A percentile compares a stretch with the other conserved stretches of the same genome.
These are phyloP conservation scores for Fusarium torreyae DNA, from an alignment of 2,329 filamentous ascomycete species.

Conservation along the genomic window DNA sequence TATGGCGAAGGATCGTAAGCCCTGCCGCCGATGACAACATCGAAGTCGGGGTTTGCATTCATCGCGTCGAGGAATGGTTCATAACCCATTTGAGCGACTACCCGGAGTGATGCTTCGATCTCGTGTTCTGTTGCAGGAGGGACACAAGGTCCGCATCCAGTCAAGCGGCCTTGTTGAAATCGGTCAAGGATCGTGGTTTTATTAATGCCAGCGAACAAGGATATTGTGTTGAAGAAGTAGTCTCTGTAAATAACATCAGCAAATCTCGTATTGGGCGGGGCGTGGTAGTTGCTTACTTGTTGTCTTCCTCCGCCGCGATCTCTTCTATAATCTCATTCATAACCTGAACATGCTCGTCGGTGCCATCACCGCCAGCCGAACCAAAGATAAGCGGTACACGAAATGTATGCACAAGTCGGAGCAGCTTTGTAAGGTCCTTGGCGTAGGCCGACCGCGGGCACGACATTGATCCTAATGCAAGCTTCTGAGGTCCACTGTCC, in stretches of 20 bases:
- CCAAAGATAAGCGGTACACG: constrained; percentile 59
- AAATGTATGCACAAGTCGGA: constrained; percentile 54
- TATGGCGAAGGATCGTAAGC: constrained; percentile 60
- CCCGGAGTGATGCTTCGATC: constrained; percentile 55
- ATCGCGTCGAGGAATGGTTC: constrained; percentile 63
- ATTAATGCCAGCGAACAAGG: constrained; percentile 58
- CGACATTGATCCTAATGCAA: constrained; percentile 59
- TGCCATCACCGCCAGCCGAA: constrained; percentile 65
- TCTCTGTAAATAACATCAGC: constrained; percentile 7
- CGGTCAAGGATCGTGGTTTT: constrained; percentile 53
- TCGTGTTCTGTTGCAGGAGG: constrained; percentile 57
- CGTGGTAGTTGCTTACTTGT: not conserved
- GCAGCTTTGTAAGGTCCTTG: constrained; percentile 59
- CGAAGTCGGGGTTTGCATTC: constrained; percentile 58
- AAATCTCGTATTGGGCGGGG: rapidly evolving
- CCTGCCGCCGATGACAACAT: constrained; percentile 64
- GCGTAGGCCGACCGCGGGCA: constrained; percentile 58
- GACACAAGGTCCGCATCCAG: constrained; percentile 59
- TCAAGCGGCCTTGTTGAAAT: constrained; percentile 51
- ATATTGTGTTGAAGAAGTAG: constrained; percentile 53
- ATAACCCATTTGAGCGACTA: constrained; percentile 64
- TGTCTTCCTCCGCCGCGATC: constrained; percentile 19
- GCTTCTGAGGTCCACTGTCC: constrained; percentile 58
- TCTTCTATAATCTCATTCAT: constrained; percentile 58
- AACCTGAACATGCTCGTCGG: constrained; percentile 59